A percentile compares a stretch with the other conserved stretches of the same genome.
Evolutionary conservation across 192 early-diverging fungal genomes (phyloP).

Genomic region (Backusella circina): DNA sequence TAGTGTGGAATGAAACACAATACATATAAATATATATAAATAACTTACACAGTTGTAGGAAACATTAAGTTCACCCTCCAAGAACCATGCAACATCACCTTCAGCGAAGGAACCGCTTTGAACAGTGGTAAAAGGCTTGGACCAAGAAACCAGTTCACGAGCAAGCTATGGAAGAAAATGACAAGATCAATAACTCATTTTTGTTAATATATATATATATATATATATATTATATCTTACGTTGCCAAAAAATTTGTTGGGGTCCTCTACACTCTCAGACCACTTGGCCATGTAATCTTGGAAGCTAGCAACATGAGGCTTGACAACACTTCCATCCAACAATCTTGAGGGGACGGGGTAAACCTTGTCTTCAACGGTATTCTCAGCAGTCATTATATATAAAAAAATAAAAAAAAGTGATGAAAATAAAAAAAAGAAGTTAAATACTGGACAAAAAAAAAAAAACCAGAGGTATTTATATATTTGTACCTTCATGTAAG

Average conservation of each 20-base stretch:
- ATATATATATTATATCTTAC: constrained; percentile 29
- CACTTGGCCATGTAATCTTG: constrained; percentile 81
- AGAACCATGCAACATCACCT: constrained; percentile 94
- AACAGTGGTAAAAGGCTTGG: constrained; percentile 72
- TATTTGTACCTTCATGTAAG: background rate
- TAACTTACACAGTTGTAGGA: constrained; percentile 83
- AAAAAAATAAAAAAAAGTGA: background rate
- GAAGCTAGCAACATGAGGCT: constrained; percentile 68
- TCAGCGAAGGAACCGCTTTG: constrained; percentile 68
- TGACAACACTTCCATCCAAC: constrained; percentile 47
- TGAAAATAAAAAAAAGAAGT: constrained; percentile 7
- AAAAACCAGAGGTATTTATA: background rate
- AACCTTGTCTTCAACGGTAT: background rate
- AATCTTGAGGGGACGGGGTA: constrained; percentile 65
- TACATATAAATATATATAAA: background rate
- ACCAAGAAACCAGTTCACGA: constrained; percentile 77
- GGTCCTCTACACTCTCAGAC: constrained; percentile 75
- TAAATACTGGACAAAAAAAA: background rate
- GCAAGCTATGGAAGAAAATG: constrained; percentile 54
- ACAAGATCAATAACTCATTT: background rate
- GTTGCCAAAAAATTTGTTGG: constrained; percentile 82
- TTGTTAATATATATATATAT: no score
- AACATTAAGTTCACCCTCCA: constrained; percentile 86
- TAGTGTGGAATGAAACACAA: background rate
- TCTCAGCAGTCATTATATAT: constrained; percentile 16